These are phyloP conservation scores for Aspergillus tamarii DNA, from an alignment of 2,329 filamentous ascomycete genomes.

Conservation along the genomic window DNA sequence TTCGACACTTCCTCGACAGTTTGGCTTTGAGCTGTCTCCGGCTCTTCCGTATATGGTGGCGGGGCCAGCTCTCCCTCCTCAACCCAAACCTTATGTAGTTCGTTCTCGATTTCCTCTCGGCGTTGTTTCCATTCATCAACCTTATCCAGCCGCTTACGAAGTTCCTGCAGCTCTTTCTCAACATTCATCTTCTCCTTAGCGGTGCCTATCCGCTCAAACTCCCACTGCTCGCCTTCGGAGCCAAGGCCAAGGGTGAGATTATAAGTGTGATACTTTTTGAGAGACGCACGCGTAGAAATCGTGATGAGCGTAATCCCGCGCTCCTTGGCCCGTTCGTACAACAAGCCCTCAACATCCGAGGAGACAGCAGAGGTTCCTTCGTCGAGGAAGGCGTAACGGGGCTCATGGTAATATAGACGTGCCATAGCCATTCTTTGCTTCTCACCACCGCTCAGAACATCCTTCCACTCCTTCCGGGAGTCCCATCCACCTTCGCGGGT, in stretches of 20 bases:
- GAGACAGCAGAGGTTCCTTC: slow-evolving; percentile 91
- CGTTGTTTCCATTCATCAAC: slow-evolving; percentile 84
- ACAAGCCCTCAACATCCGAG: slow-evolving; percentile 86
- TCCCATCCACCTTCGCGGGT: slow-evolving; percentile 96
- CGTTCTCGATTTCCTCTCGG: slow-evolving; percentile 77
- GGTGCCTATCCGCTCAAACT: slow-evolving; percentile 90
- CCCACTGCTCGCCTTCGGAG: slow-evolving; percentile 82
- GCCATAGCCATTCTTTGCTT: slow-evolving; percentile 96
- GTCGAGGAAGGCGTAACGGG: slow-evolving; percentile 89
- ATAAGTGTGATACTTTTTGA: slow-evolving; percentile 95
- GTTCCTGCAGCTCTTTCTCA: slow-evolving; percentile 84
- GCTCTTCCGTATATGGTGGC: slow-evolving; percentile 38
- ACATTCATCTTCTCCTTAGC: slow-evolving; percentile 91
- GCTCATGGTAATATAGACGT: slow-evolving; percentile 89
- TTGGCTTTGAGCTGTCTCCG: slow-evolving; percentile 1
- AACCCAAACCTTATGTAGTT: slow-evolving; percentile 70
- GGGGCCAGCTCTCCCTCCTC: slow-evolving; percentile 46
- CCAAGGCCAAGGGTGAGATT: slow-evolving; percentile 85
- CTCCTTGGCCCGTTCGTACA: slow-evolving; percentile 93
- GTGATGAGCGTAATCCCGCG: slow-evolving; percentile 95
- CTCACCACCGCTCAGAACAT: slow-evolving; percentile 94
- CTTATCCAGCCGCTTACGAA: slow-evolving; percentile 76
- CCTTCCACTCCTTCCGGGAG: slow-evolving; percentile 96
- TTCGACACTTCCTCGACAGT: neutral
- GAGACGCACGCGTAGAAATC: slow-evolving; percentile 87